A percentile compares a stretch with the other conserved stretches of the same genome.
These are phyloP conservation scores for Nematodospora valgi DNA, from an alignment of 805 yeast genomes.

Conservation along the genomic window DNA sequence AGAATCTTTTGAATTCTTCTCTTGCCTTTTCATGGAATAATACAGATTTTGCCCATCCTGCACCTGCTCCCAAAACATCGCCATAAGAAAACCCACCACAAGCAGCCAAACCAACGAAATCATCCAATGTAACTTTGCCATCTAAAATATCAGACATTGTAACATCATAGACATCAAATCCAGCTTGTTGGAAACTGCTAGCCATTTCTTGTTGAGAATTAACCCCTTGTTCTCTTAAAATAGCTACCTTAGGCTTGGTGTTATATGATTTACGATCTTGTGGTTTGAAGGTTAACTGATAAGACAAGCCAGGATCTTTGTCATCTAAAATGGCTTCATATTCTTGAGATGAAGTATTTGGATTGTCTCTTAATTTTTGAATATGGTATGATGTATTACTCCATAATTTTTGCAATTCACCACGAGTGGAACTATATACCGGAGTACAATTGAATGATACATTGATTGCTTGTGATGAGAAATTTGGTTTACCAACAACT, in stretches of 20 bases:
- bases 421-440: constrained; percentile 57
- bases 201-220: constrained; percentile 99
- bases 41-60: constrained; percentile 98
- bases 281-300: constrained; percentile 66
- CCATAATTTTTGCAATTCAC: constrained; percentile 79
- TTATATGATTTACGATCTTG: constrained; percentile 28
- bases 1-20: constrained; percentile 72
- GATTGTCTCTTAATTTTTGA: constrained; percentile 93
- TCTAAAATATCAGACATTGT: constrained; percentile 90
- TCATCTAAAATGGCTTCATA: constrained; percentile 71
- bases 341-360: constrained; percentile 85
- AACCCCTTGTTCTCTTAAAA: constrained; percentile 97
- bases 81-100: constrained; percentile 99
- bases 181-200: constrained; percentile 92
- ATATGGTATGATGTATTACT: constrained; percentile 81
- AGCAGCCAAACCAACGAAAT: constrained; percentile 91
- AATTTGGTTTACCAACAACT: constrained; percentile 67
- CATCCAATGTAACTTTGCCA: constrained; percentile 68
- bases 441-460: constrained; percentile 44
- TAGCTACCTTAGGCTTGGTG: constrained; percentile 83
- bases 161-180: constrained; percentile 90
- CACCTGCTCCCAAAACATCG: constrained; percentile 97
- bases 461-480: constrained; percentile 45
- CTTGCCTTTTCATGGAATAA: constrained; percentile 77
- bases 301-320: constrained; percentile 84